Evolutionary conservation across 1,139 yeast species (phyloP).

Genomic region (Kodamaea arcana): DNA sequence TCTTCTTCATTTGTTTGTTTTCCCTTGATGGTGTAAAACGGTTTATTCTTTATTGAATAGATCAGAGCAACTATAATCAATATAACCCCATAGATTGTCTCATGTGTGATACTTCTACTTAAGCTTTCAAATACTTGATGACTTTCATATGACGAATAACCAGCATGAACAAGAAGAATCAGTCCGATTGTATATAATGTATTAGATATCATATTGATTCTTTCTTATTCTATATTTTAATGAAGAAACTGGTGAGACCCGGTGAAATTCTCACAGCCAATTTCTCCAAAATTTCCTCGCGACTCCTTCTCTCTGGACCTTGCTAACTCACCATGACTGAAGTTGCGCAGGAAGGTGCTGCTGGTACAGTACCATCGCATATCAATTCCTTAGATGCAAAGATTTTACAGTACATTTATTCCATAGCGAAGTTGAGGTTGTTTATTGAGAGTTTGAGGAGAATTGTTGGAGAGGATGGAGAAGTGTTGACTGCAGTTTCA

Average conservation of each 20-base stretch:
- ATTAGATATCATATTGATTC: slow-evolving; percentile 6
- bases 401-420: slow-evolving; percentile 39
- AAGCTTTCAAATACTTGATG: slow-evolving; percentile 34
- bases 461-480: slow-evolving; percentile 6
- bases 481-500: neutral
- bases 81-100: slow-evolving; percentile 37
- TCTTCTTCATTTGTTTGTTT: slow-evolving; percentile 6
- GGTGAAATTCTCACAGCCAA: too few relatives aligned
- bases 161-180: slow-evolving; percentile 41
- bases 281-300: too few relatives aligned
- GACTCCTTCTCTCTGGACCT: too few relatives aligned
- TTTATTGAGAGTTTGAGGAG: slow-evolving; percentile 18
- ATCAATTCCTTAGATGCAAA: slow-evolving; percentile 30
- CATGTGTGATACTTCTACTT: slow-evolving; percentile 40
- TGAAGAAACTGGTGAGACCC: too few relatives aligned
- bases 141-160: slow-evolving; percentile 50
- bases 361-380: slow-evolving; percentile 4
- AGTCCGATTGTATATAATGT: slow-evolving; percentile 26
- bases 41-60: slow-evolving; percentile 20
- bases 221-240: too few relatives aligned
- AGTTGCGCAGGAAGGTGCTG: too few relatives aligned
- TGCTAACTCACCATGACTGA: too few relatives aligned
- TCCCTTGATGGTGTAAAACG: slow-evolving; percentile 13
- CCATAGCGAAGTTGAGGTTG: slow-evolving; percentile 29
- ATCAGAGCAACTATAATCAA: slow-evolving; percentile 36